Evolutionary conservation across 129 eudicot genomes (phyloP).

Genomic region (Tagetes patula): DNA sequence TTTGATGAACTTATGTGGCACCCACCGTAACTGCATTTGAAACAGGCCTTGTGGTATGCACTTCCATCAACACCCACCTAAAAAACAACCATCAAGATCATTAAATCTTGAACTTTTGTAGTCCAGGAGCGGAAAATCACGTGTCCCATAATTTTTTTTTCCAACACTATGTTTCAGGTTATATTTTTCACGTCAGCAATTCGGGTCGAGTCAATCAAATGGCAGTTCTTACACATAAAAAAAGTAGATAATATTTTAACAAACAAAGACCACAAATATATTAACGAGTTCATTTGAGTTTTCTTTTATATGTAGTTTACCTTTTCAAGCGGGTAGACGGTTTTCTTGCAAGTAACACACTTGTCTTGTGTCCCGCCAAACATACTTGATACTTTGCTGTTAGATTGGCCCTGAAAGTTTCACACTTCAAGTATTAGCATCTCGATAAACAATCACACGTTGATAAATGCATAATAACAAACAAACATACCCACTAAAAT

Average conservation of each 20-base stretch:
- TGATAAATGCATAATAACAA: background rate
- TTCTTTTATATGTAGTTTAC: slow-evolving; percentile 18
- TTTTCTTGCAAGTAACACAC: slow-evolving; percentile 70
- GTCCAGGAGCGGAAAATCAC: too few species aligned
- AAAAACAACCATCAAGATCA: slow-evolving; percentile 30
- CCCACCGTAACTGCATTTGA: slow-evolving; percentile 69
- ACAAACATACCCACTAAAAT: too few species aligned
- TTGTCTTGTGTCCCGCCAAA: slow-evolving; percentile 77
- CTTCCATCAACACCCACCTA: slow-evolving; percentile 68
- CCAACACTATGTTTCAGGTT: too few species aligned
- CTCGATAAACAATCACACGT: background rate
- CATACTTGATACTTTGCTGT: slow-evolving; percentile 58
- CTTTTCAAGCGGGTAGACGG: slow-evolving; percentile 77
- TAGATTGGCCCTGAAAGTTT: slow-evolving; percentile 49
- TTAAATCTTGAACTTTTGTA: background rate
- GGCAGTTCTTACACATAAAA: too few species aligned
- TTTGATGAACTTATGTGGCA: slow-evolving; percentile 65
- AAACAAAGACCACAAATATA: background rate
- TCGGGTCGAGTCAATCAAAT: too few species aligned
- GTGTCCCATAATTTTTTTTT: too few species aligned
- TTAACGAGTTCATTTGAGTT: background rate
- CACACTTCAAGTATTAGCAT: slow-evolving; percentile 16
- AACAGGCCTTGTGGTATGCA: slow-evolving; percentile 65
- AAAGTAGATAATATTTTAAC: too few species aligned
- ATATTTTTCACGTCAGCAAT: too few species aligned